These are phyloP conservation scores for Euphrasia confusa DNA, from an alignment of 257 asterid species.

Conservation along the genomic window DNA sequence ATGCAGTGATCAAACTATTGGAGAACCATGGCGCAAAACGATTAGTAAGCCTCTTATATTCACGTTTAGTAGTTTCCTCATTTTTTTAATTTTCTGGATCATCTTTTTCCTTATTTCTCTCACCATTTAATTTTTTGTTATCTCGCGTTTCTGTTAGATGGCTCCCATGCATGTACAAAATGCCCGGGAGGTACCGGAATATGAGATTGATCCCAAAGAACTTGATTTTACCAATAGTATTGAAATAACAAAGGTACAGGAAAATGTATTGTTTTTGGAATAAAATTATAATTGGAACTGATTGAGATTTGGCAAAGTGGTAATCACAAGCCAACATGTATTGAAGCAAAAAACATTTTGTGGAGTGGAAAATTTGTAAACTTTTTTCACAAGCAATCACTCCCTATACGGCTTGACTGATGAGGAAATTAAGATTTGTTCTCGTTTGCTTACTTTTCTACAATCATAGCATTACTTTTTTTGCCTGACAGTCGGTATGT, in stretches of 20 bases:
- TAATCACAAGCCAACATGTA: too few species aligned
- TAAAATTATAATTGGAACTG: too few species aligned
- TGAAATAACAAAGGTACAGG: slow-evolving; percentile 76
- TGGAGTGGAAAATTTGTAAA: too few species aligned
- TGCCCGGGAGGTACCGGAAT: slow-evolving; percentile 82
- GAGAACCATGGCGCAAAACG: slow-evolving; percentile 70
- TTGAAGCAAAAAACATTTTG: too few species aligned
- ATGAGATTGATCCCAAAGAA: slow-evolving; percentile 76
- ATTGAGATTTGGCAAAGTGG: too few species aligned
- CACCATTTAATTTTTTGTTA: slow-evolving; percentile 3
- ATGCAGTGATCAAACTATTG: slow-evolving; percentile 62
- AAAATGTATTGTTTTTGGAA: neutral
- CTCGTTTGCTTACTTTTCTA: neutral
- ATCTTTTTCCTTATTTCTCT: neutral
- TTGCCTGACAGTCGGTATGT: slow-evolving; percentile 2
- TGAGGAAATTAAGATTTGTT: neutral
- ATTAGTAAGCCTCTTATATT: slow-evolving; percentile 34
- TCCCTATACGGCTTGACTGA: too few species aligned
- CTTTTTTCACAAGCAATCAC: too few species aligned
- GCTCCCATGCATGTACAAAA: slow-evolving; percentile 82
- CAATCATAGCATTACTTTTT: slow-evolving; percentile 9
- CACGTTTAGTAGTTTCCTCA: neutral
- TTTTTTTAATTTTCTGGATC: neutral
- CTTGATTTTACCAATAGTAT: slow-evolving; percentile 75
- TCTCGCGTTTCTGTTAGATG: slow-evolving; percentile 41